A percentile compares a stretch with the other conserved stretches of the same genome.
These are phyloP conservation scores for Climacium dendroides DNA, from an alignment of 225 moss, liverwort and hornwort species.

Conservation along the genomic window DNA sequence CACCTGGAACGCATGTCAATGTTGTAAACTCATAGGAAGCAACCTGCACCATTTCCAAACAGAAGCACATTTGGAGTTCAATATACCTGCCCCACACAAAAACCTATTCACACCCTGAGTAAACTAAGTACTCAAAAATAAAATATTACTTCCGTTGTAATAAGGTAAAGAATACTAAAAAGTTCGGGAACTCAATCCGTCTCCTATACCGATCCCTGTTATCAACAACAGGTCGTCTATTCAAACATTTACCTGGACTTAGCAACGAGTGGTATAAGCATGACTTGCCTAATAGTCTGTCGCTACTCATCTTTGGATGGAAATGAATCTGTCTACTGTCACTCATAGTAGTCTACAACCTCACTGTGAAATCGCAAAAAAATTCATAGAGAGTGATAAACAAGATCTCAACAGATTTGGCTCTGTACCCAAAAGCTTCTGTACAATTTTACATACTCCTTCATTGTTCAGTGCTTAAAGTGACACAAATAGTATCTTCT, in stretches of 20 bases:
- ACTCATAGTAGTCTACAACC: neutral
- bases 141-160: neutral
- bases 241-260: neutral
- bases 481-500: neutral
- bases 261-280: neutral
- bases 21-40: constrained; percentile 96
- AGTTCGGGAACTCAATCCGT: neutral
- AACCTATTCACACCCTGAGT: neutral
- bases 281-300: neutral
- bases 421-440: neutral
- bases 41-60: constrained; percentile 23
- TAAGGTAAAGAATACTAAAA: neutral
- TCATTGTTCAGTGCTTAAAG: neutral
- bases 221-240: neutral
- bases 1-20: constrained; percentile 86
- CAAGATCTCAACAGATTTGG: neutral
- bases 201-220: neutral
- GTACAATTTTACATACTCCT: neutral
- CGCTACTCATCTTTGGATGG: neutral
- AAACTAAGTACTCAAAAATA: neutral
- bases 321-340: neutral
- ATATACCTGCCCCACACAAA: neutral
- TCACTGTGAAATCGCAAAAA: neutral
- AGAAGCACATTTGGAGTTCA: neutral
- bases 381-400: neutral